Conservation (phyloP, 2,329 filamentous ascomycete genomes). For the Penicillium verrucosum region DNA sequence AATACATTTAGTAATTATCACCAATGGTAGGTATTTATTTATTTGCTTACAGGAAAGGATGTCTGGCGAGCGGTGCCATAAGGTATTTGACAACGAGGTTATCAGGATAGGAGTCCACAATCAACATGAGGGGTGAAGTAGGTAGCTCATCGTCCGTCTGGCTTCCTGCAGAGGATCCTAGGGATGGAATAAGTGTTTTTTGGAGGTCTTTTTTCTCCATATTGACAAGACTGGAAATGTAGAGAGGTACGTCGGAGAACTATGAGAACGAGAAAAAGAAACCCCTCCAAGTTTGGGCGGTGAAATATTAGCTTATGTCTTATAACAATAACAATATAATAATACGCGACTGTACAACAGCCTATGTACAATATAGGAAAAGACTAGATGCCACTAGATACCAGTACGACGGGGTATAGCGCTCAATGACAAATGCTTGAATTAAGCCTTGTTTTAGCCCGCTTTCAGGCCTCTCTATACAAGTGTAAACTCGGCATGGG, state of each 20-base stretch:
- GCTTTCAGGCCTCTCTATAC: too few species aligned
- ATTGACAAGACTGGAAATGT: not conserved
- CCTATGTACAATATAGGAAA: too few species aligned
- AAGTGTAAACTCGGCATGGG: too few species aligned
- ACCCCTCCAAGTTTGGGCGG: not conserved
- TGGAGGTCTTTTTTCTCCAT: not conserved
- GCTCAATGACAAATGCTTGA: too few species aligned
- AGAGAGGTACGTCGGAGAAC: not conserved
- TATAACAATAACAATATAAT: too few species aligned
- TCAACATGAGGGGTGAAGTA: not conserved
- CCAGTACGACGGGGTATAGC: too few species aligned
- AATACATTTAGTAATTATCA: not conserved
- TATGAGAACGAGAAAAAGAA: not conserved
- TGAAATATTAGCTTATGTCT: not conserved
- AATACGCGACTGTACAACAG: too few species aligned
- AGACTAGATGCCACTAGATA: too few species aligned
- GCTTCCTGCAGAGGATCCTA: not conserved
- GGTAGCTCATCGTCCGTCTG: not conserved
- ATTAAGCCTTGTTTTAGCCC: too few species aligned
- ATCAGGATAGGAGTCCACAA: not conserved
- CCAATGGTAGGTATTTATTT: not conserved
- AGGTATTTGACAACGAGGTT: not conserved
- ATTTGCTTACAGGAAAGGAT: not conserved
- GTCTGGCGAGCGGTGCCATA: not conserved
- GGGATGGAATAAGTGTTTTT: not conserved